Evolutionary conservation across 2,329 filamentous ascomycete genomes (phyloP).

Genomic region (Ceratocystis albifundus): DNA sequence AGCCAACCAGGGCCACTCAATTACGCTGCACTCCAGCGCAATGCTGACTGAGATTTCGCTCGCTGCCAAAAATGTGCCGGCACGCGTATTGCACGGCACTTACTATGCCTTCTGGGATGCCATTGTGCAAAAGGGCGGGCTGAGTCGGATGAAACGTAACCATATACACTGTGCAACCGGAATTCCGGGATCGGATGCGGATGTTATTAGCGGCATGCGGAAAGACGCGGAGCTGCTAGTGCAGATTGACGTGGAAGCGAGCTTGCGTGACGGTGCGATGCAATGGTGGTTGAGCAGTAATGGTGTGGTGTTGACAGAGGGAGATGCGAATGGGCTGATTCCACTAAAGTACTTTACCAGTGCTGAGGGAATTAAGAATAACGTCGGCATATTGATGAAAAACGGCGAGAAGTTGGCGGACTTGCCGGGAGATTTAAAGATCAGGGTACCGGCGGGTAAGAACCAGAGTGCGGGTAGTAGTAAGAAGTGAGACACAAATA

Average conservation of each 20-base stretch:
- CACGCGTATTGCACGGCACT: constrained; percentile 72
- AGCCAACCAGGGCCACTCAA: constrained; percentile 88
- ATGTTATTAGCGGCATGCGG: constrained; percentile 71
- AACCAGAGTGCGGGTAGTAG: constrained; percentile 26
- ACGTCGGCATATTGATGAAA: constrained; percentile 56
- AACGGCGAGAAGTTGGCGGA: constrained; percentile 56
- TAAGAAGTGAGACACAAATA: constrained; percentile 21
- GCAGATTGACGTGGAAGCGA: constrained; percentile 59
- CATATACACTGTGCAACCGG: constrained; percentile 85
- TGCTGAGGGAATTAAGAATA: constrained; percentile 51
- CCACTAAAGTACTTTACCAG: constrained; percentile 56
- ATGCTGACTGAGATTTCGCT: constrained; percentile 58
- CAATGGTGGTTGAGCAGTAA: constrained; percentile 73
- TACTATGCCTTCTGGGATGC: constrained; percentile 67
- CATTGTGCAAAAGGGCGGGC: constrained; percentile 65
- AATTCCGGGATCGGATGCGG: constrained; percentile 36
- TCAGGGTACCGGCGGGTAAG: constrained; percentile 40
- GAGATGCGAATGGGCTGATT: constrained; percentile 48
- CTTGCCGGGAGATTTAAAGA: constrained; percentile 49
- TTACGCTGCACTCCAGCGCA: constrained; percentile 59
- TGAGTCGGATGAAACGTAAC: constrained; percentile 70
- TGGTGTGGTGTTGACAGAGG: constrained; percentile 58
- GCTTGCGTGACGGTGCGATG: constrained; percentile 49
- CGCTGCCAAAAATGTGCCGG: constrained; percentile 47
- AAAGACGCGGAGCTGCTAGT: constrained; percentile 64